Conservation (phyloP, 202 grass and related monocot species). For the Panicum virgatum region DNA sequence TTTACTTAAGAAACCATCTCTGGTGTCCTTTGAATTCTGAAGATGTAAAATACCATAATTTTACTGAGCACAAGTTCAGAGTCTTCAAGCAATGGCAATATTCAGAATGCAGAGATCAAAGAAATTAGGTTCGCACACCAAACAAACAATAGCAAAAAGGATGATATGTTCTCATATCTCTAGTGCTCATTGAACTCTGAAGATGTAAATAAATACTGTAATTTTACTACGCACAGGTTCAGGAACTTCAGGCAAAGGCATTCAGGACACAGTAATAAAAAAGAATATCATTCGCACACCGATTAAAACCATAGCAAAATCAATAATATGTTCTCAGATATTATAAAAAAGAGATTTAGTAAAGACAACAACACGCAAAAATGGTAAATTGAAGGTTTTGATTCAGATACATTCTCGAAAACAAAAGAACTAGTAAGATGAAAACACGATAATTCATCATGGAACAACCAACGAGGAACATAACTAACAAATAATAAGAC, state of each 20-base stretch:
- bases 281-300: neutral
- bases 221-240: neutral
- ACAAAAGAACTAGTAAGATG: neutral
- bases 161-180: too few species aligned
- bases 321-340: neutral
- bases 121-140: too few species aligned
- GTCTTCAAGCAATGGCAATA: too few species aligned
- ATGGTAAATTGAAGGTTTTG: conserved; percentile 20
- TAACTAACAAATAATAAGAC: neutral
- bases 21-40: neutral
- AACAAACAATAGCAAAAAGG: too few species aligned
- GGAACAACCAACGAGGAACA: neutral
- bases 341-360: neutral
- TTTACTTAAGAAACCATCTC: neutral
- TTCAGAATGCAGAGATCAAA: too few species aligned
- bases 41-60: neutral
- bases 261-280: neutral
- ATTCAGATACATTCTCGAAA: conserved; percentile 12
- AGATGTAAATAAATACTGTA: too few species aligned
- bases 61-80: too few species aligned
- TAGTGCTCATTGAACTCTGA: too few species aligned
- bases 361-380: conserved; percentile 10
- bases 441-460: neutral
- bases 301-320: neutral
- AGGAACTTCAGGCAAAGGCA: neutral